A percentile compares a stretch with the other conserved stretches of the same genome.
Evolutionary conservation across 257 asterid genomes (phyloP).

Genomic region (Anisodus acutangulus): DNA sequence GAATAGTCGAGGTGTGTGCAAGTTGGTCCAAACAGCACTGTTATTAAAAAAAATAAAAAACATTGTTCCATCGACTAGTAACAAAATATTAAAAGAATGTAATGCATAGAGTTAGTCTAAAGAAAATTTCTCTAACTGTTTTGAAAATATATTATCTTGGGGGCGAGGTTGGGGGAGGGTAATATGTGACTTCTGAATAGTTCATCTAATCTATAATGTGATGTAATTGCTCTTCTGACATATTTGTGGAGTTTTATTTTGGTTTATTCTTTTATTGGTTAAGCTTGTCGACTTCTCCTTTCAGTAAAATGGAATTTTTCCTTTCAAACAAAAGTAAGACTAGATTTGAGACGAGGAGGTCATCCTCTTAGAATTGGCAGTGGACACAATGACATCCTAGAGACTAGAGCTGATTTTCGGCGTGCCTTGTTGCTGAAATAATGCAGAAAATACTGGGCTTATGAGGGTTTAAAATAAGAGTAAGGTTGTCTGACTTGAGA

Average conservation of each 20-base stretch:
- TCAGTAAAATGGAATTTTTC: neutral
- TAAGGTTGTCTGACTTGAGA: neutral
- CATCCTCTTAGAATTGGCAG: neutral
- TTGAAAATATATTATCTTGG: neutral
- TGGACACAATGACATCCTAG: conserved; percentile 1
- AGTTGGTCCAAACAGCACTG: neutral
- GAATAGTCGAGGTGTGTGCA: neutral
- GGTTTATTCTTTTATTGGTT: neutral
- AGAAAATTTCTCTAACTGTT: neutral
- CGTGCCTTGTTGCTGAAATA: neutral
- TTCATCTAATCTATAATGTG: neutral
- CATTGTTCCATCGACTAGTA: neutral
- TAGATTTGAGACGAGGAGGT: neutral
- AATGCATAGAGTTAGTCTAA: neutral
- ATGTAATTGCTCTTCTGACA: neutral
- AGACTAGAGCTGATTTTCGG: neutral
- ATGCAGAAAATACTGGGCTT: neutral
- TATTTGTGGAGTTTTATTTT: neutral
- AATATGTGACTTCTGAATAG: neutral
- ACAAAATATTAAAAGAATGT: neutral
- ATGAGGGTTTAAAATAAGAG: neutral
- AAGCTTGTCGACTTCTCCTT: neutral
- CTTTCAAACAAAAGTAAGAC: neutral
- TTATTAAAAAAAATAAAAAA: neutral
- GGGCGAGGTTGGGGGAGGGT: neutral